Evolutionary conservation across 2,329 filamentous ascomycete species (phyloP).

Genomic region (Curvularia spicifera): DNA sequence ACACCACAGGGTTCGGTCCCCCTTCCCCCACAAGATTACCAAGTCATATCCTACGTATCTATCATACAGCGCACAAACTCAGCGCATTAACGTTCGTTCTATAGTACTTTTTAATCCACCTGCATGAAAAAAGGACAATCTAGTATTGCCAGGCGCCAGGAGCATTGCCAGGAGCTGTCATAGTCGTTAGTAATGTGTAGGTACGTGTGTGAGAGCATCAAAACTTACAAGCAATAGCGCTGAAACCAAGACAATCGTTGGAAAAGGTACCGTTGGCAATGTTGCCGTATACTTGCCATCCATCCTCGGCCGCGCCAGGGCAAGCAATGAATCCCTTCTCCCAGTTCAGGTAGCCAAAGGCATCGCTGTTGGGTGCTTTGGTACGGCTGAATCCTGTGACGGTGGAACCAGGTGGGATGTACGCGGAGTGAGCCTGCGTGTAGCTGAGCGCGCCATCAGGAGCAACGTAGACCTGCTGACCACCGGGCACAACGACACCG

Average conservation of each 20-base stretch:
- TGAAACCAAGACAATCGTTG: conserved; percentile 46
- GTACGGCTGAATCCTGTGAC: conserved; percentile 57
- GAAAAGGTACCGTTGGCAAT: conserved; percentile 26
- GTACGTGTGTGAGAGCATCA: not conserved
- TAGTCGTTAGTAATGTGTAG: conserved; percentile 11
- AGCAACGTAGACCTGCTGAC: conserved; percentile 66
- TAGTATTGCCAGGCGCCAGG: conserved; percentile 49
- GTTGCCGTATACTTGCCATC: conserved; percentile 47
- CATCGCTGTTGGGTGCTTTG: conserved; percentile 21
- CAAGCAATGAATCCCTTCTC: conserved; percentile 45
- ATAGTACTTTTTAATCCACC: not conserved
- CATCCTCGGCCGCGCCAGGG: conserved; percentile 30
- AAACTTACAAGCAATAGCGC: conserved; percentile 40
- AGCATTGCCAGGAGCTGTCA: conserved; percentile 28
- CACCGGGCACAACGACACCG: conserved; percentile 65
- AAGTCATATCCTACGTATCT: not conserved
- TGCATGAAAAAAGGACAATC: not conserved
- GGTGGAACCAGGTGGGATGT: conserved; percentile 59
- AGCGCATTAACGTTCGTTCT: conserved; percentile 13
- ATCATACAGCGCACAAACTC: conserved; percentile 1
- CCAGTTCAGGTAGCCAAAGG: conserved; percentile 38
- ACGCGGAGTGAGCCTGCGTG: conserved; percentile 62
- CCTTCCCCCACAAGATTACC: not conserved
- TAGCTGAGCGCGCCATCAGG: conserved; percentile 63
- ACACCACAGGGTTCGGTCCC: conserved; percentile 11